Base-by-base conservation (phyloP, 2,329 filamentous ascomycete genomes). In the Aureobasidium vineae region DNA sequence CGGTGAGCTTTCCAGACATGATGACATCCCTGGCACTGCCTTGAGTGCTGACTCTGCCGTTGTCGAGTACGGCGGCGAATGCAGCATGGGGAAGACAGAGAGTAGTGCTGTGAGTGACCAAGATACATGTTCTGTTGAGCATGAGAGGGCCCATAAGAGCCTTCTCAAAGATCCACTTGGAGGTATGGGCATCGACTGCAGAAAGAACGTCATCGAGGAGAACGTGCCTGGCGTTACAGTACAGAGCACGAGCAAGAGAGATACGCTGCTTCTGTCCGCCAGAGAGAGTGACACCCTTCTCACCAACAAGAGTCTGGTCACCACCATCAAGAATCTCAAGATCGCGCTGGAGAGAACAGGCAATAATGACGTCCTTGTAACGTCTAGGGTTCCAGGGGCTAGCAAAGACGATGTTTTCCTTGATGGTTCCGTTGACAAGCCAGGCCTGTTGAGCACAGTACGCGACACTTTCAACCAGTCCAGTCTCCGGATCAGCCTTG, bases 221-320 rank as follows among this genome's bases (percentile, higher is more conserved):
- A 19, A 99, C 80, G 76, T 98, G 94, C 63, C 89, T 89, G 6
- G 93, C 96, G 77, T 92, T 94, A 70, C 92, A 97, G 79, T 99
- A 99, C n/a, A 99, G 84, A 1, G 95, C 95, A 71, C 95, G 88
- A n/a, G 95, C 95, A 52, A 99, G 84, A 16, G 94, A 97, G 61
- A 99, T 98, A 67, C 95, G 89, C 78, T 99, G 95, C 79, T 98
- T 98, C 79, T 99, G 95, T 7, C 95, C 95, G 70, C 95, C 95
- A 7, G 95, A 99, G 16, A 99, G 85, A 19, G 94, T 94, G 69
- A 99, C 97, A 40, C 95, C 95, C 79, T 98, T 99, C 76, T 99
- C 95, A 61, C 95, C 95, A 38, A 99, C 95, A 26, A 97, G 81
- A 0, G 95, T 98, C 77, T 96, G 87, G 75, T 99, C 95, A 47